Percentiles rank a stretch among this genome's conserved stretches.
These are phyloP conservation scores for Aphanocladium album DNA, from an alignment of 2,329 filamentous ascomycete species.

Conservation along the genomic window DNA sequence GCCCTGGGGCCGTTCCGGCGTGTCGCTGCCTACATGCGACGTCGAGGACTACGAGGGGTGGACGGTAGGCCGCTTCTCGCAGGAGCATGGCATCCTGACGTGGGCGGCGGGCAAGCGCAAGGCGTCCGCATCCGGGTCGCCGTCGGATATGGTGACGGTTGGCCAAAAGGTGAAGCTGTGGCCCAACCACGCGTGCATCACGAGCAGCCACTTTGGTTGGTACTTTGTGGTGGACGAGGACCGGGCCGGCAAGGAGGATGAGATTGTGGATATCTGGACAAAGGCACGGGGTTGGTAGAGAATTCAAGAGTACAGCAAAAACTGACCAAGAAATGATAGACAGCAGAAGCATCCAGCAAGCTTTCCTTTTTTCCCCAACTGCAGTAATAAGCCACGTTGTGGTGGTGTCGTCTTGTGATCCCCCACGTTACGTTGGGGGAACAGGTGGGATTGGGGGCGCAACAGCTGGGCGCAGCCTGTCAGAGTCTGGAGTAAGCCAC, in stretches of 20 bases:
- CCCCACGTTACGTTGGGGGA: background rate
- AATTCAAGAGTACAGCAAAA: background rate
- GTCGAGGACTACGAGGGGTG: conserved; percentile 46
- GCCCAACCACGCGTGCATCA: conserved; percentile 79
- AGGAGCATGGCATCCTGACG: conserved; percentile 70
- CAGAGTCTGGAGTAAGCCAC: background rate
- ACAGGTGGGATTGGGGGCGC: background rate
- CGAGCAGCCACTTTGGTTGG: conserved; percentile 64
- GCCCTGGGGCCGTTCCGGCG: conserved; percentile 43
- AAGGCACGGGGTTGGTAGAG: conserved; percentile 23
- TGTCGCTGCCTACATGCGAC: conserved; percentile 22
- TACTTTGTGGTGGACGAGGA: conserved; percentile 69
- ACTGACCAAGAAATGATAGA: background rate
- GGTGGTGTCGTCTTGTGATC: background rate
- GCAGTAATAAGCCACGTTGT: background rate
- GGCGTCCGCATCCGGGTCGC: conserved; percentile 17
- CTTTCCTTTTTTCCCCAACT: background rate
- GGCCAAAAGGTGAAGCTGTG: conserved; percentile 67
- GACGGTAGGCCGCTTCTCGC: conserved; percentile 67
- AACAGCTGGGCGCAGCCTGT: background rate
- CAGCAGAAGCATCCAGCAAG: background rate
- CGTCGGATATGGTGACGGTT: conserved; percentile 38
- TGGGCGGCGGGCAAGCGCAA: conserved; percentile 40
- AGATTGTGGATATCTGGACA: conserved; percentile 69
- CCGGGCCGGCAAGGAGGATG: conserved; percentile 46